Evolutionary conservation across 148 eudicot species (phyloP).

Genomic region (Euryodendron excelsum): DNA sequence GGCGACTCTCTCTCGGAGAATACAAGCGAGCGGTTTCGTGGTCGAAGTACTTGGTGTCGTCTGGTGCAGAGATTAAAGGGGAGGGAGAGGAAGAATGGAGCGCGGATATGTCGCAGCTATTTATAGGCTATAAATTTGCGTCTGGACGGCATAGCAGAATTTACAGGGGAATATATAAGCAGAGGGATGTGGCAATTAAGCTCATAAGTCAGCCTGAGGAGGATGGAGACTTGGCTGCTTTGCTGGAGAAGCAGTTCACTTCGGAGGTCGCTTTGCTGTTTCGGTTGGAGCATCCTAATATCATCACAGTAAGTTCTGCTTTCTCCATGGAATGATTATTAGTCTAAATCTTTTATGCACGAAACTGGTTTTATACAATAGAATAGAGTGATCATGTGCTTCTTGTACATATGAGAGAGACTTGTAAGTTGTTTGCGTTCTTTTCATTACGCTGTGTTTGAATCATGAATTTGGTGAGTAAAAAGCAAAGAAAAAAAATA

Average conservation of each 20-base stretch:
- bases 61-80: constrained; percentile 80
- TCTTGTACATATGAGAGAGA: too few species aligned
- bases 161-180: constrained; percentile 84
- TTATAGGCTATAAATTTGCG: constrained; percentile 80
- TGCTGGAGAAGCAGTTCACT: constrained; percentile 68
- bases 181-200: constrained; percentile 86
- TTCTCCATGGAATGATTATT: too few species aligned
- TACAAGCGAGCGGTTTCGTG: constrained; percentile 81
- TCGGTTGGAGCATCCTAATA: constrained; percentile 68
- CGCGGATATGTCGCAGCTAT: constrained; percentile 92
- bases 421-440: too few species aligned
- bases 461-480: too few species aligned
- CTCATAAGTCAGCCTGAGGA: constrained; percentile 93
- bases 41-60: constrained; percentile 88
- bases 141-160: constrained; percentile 91
- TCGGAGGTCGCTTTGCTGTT: constrained; percentile 84
- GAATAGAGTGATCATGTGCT: too few species aligned
- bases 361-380: too few species aligned
- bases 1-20: constrained; percentile 73
- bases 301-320: constrained; percentile 64
- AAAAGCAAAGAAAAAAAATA: too few species aligned
- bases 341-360: too few species aligned
- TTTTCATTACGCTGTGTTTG: too few species aligned
- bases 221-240: constrained; percentile 71
- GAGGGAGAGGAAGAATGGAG: constrained; percentile 82